A percentile compares a stretch with the other conserved stretches of the same genome.
These are phyloP conservation scores for Fomitopsis palustris DNA, from an alignment of 1,284 basidiomycete species.

Conservation along the genomic window DNA sequence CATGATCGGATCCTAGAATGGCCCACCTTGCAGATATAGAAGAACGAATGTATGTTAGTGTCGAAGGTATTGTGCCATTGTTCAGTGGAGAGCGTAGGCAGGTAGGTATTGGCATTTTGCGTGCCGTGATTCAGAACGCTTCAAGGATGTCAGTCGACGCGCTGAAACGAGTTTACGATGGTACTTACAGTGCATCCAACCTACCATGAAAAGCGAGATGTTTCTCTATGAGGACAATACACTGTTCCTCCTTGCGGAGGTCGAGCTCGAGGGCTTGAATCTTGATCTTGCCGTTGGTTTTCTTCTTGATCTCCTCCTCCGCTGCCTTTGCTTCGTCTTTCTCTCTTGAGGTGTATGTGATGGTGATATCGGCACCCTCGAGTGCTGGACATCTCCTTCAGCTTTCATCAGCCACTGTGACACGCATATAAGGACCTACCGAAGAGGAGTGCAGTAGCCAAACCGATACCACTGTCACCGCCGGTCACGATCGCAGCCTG, in stretches of 20 bases:
- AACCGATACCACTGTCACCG: slow-evolving; percentile 48
- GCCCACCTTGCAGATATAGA: slow-evolving; percentile 46
- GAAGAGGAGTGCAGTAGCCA: slow-evolving; percentile 34
- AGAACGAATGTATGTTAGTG: slow-evolving; percentile 47
- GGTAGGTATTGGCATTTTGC: slow-evolving; percentile 43
- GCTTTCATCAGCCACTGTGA: slow-evolving; percentile 5
- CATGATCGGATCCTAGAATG: slow-evolving; percentile 13
- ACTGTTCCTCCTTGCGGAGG: slow-evolving; percentile 40
- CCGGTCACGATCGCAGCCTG: slow-evolving; percentile 47
- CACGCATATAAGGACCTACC: slow-evolving; percentile 19
- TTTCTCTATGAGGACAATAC: slow-evolving; percentile 39
- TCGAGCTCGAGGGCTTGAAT: slow-evolving; percentile 40
- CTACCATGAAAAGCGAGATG: slow-evolving; percentile 38
- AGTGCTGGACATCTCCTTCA: no score
- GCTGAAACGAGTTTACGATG: background rate
- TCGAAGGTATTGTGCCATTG: slow-evolving; percentile 54
- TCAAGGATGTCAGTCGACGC: background rate
- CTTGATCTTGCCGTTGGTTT: slow-evolving; percentile 37
- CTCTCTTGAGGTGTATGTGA: slow-evolving; percentile 48
- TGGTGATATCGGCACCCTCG: slow-evolving; percentile 55
- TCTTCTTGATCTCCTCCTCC: slow-evolving; percentile 36
- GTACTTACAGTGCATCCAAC: slow-evolving; percentile 42
- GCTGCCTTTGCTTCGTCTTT: slow-evolving; percentile 42
- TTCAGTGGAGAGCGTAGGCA: slow-evolving; percentile 39
- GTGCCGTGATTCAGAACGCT: slow-evolving; percentile 53